Percentiles rank a stretch among this genome's conserved stretches.
Evolutionary conservation across 2,329 filamentous ascomycete genomes (phyloP).

Genomic region (Sclerotinia sclerotiorum): DNA sequence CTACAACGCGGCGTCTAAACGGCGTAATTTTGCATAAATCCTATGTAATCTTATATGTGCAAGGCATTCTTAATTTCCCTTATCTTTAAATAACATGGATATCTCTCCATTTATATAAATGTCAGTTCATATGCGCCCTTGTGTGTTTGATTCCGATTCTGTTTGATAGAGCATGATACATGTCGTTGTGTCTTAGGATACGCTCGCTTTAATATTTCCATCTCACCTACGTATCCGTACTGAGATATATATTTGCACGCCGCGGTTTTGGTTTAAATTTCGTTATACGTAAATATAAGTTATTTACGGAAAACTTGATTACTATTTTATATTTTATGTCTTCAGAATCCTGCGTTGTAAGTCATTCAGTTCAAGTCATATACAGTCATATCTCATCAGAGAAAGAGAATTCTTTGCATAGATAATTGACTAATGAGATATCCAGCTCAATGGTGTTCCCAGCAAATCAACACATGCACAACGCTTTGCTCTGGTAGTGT

Average conservation of each 20-base stretch:
- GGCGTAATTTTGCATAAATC: constrained; percentile 2
- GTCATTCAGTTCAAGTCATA: background rate
- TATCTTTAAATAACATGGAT: background rate
- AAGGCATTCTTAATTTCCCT: background rate
- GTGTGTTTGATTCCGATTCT: background rate
- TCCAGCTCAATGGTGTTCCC: constrained; percentile 56
- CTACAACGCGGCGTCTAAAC: constrained; percentile 1
- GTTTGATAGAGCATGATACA: background rate
- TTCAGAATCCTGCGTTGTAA: background rate
- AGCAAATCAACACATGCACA: constrained; percentile 59
- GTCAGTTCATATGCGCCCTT: background rate
- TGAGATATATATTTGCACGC: background rate
- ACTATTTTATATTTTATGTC: background rate
- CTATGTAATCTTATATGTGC: background rate
- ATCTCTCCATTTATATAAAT: background rate
- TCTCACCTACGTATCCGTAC: background rate
- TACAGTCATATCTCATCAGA: too few species aligned
- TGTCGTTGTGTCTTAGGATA: background rate
- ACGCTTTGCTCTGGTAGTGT: constrained; percentile 55
- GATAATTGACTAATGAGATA: background rate
- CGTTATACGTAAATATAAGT: background rate
- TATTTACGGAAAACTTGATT: background rate
- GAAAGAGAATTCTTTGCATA: background rate
- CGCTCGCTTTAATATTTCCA: background rate
- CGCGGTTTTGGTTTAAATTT: background rate